phyloP scores from a whole-genome alignment of 2,329 filamentous ascomycete genomes.

The Dryadomyces quercivorus region DNA sequence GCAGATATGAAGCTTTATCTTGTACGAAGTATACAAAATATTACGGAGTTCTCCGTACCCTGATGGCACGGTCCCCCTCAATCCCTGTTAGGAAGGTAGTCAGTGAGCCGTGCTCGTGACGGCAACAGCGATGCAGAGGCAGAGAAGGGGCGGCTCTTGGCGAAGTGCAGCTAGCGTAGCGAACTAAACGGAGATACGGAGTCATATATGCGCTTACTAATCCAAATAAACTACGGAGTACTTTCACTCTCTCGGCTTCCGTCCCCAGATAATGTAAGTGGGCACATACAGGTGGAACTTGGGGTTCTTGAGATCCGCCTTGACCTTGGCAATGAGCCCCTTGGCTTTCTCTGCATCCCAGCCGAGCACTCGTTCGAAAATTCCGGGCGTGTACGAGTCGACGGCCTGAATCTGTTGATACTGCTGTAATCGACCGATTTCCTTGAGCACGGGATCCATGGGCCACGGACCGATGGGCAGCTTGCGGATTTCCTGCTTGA shows the following conservation, averaged over 20 bases:
- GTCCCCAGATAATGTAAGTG: conserved; percentile 1
- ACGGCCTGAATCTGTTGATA: not conserved
- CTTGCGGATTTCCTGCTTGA: conserved; percentile 6
- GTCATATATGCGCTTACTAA: too few species aligned
- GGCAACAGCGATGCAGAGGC: too few species aligned
- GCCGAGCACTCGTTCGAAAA: conserved; percentile 12
- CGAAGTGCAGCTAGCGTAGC: too few species aligned
- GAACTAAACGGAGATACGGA: too few species aligned
- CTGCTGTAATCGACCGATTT: conserved; percentile 2
- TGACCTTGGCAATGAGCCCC: conserved; percentile 8
- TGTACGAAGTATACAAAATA: too few species aligned
- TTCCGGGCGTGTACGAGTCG: conserved; percentile 2
- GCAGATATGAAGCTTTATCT: too few species aligned
- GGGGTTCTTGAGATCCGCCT: conserved; percentile 6
- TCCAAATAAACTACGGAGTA: too few species aligned
- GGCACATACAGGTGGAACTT: conserved; percentile 5
- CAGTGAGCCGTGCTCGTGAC: too few species aligned
- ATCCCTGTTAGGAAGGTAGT: too few species aligned
- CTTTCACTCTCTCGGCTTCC: not conserved
- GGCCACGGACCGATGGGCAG: conserved; percentile 20
- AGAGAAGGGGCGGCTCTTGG: too few species aligned
- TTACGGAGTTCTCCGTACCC: too few species aligned
- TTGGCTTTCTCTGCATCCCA: conserved; percentile 8
- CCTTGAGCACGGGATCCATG: conserved; percentile 3
- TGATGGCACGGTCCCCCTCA: too few species aligned